Evolutionary conservation across 2,329 filamentous ascomycete genomes (phyloP).

Genomic region (Fusarium xylarioides): DNA sequence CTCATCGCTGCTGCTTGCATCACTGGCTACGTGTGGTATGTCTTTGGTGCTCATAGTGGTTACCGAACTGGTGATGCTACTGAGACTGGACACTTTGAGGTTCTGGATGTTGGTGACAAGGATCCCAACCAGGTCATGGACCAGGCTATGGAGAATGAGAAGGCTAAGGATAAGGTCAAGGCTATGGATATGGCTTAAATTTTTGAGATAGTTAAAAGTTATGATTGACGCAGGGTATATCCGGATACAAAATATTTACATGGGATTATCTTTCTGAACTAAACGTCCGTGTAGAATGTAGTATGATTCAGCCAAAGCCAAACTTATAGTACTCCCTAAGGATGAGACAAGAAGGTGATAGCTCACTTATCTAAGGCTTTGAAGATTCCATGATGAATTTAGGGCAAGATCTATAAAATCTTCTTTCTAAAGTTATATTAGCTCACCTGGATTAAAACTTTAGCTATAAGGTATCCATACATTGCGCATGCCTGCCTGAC

Average conservation of each 20-base stretch:
- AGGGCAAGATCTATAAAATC: fast-evolving
- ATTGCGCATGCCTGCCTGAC: fast-evolving
- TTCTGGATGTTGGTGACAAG: constrained; percentile 31
- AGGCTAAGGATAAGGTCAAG: constrained; percentile 29
- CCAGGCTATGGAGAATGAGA: constrained; percentile 27
- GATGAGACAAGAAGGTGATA: no score
- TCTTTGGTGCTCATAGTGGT: constrained; percentile 46
- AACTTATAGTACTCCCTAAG: no score
- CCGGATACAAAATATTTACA: not conserved
- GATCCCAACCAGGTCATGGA: constrained; percentile 32
- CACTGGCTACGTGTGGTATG: constrained; percentile 44
- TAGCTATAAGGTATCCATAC: fast-evolving
- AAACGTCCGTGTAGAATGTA: no score
- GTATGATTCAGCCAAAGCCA: no score
- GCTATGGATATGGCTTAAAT: constrained; percentile 23
- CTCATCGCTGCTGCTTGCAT: constrained; percentile 39
- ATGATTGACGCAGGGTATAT: not conserved
- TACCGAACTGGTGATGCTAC: constrained; percentile 41
- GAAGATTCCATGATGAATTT: not conserved
- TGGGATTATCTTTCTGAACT: not conserved
- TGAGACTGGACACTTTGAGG: constrained; percentile 24
- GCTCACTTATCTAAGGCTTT: no score
- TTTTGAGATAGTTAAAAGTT: not conserved
- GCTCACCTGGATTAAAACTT: no score
- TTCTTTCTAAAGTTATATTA: no score